Conservation (phyloP, 2,329 filamentous ascomycete species). For the Penicillium sp. region DNA sequence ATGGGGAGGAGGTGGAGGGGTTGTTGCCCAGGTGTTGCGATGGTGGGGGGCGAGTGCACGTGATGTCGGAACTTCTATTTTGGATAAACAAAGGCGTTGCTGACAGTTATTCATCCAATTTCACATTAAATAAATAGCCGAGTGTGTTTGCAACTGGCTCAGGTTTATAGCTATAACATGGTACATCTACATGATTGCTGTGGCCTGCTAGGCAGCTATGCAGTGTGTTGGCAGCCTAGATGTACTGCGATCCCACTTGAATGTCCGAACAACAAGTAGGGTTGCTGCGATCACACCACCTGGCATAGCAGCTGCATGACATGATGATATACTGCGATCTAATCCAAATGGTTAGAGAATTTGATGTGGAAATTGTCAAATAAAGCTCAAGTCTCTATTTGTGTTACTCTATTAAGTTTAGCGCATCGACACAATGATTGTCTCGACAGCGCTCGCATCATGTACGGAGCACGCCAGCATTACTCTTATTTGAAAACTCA, state of each 20-base stretch:
- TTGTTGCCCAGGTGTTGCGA: conserved; percentile 32
- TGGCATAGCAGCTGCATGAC: conserved; percentile 10
- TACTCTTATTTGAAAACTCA: no score
- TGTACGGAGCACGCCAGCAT: no score
- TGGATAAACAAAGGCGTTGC: conserved; percentile 12
- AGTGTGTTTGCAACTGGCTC: no score
- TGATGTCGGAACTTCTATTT: conserved; percentile 17
- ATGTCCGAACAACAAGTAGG: conserved; percentile 3
- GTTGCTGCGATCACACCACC: conserved; percentile 10
- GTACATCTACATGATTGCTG: not conserved
- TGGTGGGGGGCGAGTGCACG: conserved; percentile 27
- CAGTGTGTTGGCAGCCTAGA: conserved; percentile 8
- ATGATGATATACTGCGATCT: conserved; percentile 7
- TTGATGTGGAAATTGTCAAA: not conserved
- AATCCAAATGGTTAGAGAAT: not conserved
- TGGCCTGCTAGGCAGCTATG: conserved; percentile 8
- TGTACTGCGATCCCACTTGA: not conserved
- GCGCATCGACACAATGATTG: no score
- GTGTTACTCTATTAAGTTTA: no score
- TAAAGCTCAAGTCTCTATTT: no score
- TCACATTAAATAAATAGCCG: no score
- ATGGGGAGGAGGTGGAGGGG: conserved; percentile 31
- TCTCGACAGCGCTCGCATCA: no score
- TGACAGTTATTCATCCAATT: no score
- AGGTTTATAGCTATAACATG: not conserved